Conservation (phyloP, 2,329 filamentous ascomycete genomes). For the Acephala macrosclerotiorum region DNA sequence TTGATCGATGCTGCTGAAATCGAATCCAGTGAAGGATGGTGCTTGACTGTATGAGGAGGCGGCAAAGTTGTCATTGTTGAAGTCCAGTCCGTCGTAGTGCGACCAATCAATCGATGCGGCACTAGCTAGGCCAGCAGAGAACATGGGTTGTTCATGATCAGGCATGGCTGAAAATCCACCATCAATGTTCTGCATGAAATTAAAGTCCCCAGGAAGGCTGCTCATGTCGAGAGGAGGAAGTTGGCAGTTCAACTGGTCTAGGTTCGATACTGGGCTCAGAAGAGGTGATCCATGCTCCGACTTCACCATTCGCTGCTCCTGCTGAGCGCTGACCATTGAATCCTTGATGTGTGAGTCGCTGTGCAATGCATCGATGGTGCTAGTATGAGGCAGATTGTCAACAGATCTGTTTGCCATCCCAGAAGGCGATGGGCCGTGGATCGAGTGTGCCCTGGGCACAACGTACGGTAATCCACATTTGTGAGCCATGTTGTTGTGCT, state of each 20-base stretch:
- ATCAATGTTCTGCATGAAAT: conserved; percentile 54
- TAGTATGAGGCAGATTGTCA: conserved; percentile 52
- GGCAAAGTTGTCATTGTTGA: conserved; percentile 57
- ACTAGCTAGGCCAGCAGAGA: conserved; percentile 64
- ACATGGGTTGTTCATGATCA: conserved; percentile 60
- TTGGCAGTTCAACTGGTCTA: conserved; percentile 57
- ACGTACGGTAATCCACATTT: conserved; percentile 67
- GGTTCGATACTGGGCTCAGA: conserved; percentile 55
- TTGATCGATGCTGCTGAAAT: conserved; percentile 62
- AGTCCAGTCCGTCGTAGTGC: conserved; percentile 58
- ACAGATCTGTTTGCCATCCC: conserved; percentile 56
- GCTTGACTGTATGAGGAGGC: conserved; percentile 63
- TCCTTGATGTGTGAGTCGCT: conserved; percentile 47
- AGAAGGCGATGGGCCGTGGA: conserved; percentile 57
- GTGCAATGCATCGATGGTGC: conserved; percentile 49
- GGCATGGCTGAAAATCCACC: conserved; percentile 57
- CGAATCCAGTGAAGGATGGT: conserved; percentile 60
- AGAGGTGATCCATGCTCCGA: conserved; percentile 69
- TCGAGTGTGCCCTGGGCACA: conserved; percentile 64
- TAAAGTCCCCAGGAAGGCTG: conserved; percentile 55
- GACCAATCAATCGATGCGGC: conserved; percentile 63
- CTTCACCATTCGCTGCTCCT: conserved; percentile 60
- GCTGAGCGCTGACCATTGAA: conserved; percentile 46
- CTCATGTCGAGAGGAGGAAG: conserved; percentile 67
- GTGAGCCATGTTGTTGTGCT: conserved; percentile 66